A percentile compares a stretch with the other conserved stretches of the same genome.
These are phyloP conservation scores for Syncephalastrum contaminatum DNA, from an alignment of 371 early-diverging fungal species.

Conservation along the genomic window DNA sequence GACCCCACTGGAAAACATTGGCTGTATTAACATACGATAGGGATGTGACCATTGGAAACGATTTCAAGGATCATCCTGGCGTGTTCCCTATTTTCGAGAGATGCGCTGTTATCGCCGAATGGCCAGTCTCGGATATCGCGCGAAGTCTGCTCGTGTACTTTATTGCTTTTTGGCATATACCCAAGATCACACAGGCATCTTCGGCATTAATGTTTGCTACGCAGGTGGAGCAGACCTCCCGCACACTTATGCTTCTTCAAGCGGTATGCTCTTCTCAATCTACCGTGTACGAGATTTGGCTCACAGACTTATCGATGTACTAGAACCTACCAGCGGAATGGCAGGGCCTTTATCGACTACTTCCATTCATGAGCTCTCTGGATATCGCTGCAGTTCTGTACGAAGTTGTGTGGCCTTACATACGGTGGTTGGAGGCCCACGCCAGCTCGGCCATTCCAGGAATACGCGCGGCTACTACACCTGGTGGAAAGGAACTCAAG, in stretches of 20 bases:
- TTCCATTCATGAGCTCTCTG: slow-evolving; percentile 34
- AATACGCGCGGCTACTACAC: too few species aligned
- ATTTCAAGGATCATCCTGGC: slow-evolving; percentile 47
- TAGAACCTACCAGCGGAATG: slow-evolving; percentile 26
- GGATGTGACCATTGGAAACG: slow-evolving; percentile 43
- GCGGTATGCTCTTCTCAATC: not conserved
- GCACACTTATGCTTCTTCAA: slow-evolving; percentile 18
- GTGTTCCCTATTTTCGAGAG: slow-evolving; percentile 37
- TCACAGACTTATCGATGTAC: not conserved
- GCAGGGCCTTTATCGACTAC: slow-evolving; percentile 22
- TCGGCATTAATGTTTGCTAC: slow-evolving; percentile 36
- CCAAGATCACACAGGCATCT: slow-evolving; percentile 26
- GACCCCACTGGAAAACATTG: not conserved
- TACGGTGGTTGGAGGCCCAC: slow-evolving; percentile 15
- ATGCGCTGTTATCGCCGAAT: slow-evolving; percentile 16
- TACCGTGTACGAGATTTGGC: not conserved
- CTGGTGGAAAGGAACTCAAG: too few species aligned
- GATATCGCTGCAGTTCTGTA: slow-evolving; percentile 36
- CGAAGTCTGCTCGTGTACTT: slow-evolving; percentile 44
- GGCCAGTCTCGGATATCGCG: slow-evolving; percentile 25
- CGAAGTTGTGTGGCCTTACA: slow-evolving; percentile 36
- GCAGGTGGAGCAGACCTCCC: slow-evolving; percentile 40
- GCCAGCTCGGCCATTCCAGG: too few species aligned
- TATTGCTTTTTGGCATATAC: slow-evolving; percentile 51
- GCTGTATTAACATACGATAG: slow-evolving; percentile 6